Conservation (phyloP, 805 yeast genomes). For the Candida argentea region DNA sequence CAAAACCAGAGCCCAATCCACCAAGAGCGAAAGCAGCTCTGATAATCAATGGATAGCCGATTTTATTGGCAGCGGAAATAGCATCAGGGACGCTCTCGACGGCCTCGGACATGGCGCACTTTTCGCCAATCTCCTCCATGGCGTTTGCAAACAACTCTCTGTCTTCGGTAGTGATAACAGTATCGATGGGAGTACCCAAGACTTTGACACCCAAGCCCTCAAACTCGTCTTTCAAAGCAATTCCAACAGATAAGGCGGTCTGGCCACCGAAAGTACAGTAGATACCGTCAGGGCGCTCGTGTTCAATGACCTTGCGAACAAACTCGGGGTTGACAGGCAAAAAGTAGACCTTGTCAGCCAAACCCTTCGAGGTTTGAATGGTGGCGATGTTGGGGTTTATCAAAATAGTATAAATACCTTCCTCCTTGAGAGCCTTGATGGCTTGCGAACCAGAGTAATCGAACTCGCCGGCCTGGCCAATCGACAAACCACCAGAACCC, state of each 20-base stretch:
- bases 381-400: conserved; percentile 98
- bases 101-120: conserved; percentile 89
- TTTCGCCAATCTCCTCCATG: conserved; percentile 90
- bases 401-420: conserved; percentile 90
- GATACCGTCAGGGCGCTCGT: conserved; percentile 95
- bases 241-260: conserved; percentile 95
- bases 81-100: conserved; percentile 79
- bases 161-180: conserved; percentile 95
- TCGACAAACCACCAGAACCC: conserved; percentile 97
- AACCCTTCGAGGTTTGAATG: conserved; percentile 93
- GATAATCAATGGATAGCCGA: conserved; percentile 92
- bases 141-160: conserved; percentile 92
- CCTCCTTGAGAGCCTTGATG: conserved; percentile 95
- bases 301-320: conserved; percentile 87
- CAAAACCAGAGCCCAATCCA: conserved; percentile 97
- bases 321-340: conserved; percentile 96
- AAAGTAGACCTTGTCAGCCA: conserved; percentile 96
- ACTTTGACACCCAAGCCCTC: conserved; percentile 88
- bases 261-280: conserved; percentile 98
- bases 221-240: conserved; percentile 89
- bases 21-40: conserved; percentile 97
- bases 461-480: conserved; percentile 99
- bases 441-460: conserved; percentile 99
- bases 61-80: conserved; percentile 67
- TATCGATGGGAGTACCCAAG: conserved; percentile 92